Conservation (phyloP, 139 green algal genomes). For the Chlorella sp. region DNA sequence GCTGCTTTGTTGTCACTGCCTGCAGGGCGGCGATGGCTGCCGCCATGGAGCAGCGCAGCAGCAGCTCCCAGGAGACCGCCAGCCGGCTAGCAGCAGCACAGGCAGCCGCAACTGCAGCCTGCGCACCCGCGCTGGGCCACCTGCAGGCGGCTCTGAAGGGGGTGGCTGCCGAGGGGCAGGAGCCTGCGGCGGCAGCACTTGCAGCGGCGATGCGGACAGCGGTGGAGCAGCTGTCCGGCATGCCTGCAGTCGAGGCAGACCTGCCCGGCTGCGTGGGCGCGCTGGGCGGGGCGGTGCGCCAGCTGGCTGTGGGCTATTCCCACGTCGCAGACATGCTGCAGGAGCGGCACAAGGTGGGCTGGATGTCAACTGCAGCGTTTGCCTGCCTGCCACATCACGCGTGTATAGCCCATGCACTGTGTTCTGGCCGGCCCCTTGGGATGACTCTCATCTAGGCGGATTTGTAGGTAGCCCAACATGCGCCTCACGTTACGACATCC, state of each 20-base stretch:
- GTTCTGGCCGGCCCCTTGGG: too few relatives aligned
- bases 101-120: not conserved
- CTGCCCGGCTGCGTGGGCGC: conserved; percentile 1
- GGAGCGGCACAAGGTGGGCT: conserved; percentile 29
- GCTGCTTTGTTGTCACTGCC: not conserved
- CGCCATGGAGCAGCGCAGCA: conserved; percentile 18
- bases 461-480: too few relatives aligned
- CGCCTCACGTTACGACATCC: too few relatives aligned
- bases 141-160: not conserved
- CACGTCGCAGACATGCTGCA: conserved; percentile 11
- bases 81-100: conserved; percentile 5
- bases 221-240: not conserved
- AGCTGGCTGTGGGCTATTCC: conserved; percentile 1
- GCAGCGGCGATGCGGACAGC: not conserved
- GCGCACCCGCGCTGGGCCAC: not conserved
- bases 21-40: conserved; percentile 29
- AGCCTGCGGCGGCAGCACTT: not conserved
- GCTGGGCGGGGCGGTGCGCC: not conserved
- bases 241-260: conserved; percentile 5
- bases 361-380: too few relatives aligned
- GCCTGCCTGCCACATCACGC: not conserved
- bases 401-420: too few relatives aligned
- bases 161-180: not conserved
- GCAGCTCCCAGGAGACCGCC: not conserved
- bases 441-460: too few relatives aligned